Conservation (phyloP, 129 eudicot species). For the Flaveria linearis region DNA sequence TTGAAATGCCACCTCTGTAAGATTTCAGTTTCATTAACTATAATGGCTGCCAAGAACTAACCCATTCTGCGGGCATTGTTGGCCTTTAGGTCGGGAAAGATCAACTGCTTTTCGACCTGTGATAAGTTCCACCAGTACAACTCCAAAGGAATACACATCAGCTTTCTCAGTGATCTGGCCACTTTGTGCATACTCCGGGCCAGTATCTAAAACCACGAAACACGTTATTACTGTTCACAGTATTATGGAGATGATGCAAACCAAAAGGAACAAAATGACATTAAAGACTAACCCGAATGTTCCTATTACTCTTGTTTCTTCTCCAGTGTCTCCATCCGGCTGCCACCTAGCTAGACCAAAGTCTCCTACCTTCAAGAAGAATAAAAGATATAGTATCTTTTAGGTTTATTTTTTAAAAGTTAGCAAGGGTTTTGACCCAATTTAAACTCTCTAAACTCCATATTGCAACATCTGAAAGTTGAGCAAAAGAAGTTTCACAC, state of each 20-base stretch:
- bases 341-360: conserved; percentile 95
- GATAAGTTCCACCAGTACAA: conserved; percentile 81
- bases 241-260: background rate
- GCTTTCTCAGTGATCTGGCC: conserved; percentile 92
- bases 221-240: background rate
- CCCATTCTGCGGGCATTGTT: conserved; percentile 94
- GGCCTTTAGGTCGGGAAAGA: conserved; percentile 84
- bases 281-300: conserved; percentile 68
- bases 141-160: conserved; percentile 88
- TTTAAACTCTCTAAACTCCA: conserved; percentile 3
- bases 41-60: conserved; percentile 19
- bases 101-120: conserved; percentile 92
- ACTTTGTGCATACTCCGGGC: conserved; percentile 92
- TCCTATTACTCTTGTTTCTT: conserved; percentile 87
- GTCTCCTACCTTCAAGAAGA: conserved; percentile 68
- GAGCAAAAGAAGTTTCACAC: background rate
- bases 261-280: background rate
- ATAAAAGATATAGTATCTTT: background rate
- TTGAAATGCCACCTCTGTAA: background rate
- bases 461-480: background rate
- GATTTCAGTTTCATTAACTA: background rate
- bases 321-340: conserved; percentile 91
- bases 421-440: background rate
- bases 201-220: conserved; percentile 55
- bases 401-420: background rate